Evolutionary conservation across 148 eudicot species (phyloP).

Genomic region (Persicaria maculosa): DNA sequence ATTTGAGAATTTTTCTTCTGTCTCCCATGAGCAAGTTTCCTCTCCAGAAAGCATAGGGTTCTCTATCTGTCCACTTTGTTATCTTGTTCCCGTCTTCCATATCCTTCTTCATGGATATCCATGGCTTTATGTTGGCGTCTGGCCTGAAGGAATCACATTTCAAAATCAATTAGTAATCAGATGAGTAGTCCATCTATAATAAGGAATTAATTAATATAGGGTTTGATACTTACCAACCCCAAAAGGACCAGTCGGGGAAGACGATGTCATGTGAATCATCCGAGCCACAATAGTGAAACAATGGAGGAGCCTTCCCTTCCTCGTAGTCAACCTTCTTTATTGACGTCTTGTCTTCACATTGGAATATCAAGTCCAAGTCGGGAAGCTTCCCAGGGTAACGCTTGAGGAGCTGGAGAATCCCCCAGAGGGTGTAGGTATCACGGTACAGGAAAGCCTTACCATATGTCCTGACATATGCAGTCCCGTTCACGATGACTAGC

Average conservation of each 20-base stretch:
- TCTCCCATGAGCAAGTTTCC: conserved; percentile 19
- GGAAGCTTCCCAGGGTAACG: conserved; percentile 55
- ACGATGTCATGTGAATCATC: conserved; percentile 35
- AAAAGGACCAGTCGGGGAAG: conserved; percentile 74
- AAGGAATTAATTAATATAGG: neutral
- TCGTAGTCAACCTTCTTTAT: conserved; percentile 13
- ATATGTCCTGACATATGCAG: conserved; percentile 41
- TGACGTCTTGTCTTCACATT: conserved; percentile 40
- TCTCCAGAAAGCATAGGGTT: conserved; percentile 47
- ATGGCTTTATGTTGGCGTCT: conserved; percentile 27
- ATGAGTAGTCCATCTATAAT: too few relatives aligned
- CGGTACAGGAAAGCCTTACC: conserved; percentile 41
- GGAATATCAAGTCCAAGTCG: conserved; percentile 56
- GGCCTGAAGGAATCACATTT: neutral
- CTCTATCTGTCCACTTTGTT: conserved; percentile 31
- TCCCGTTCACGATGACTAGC: conserved; percentile 45
- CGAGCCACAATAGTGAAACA: conserved; percentile 49
- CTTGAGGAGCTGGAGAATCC: conserved; percentile 49
- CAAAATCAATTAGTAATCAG: neutral
- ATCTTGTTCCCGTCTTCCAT: conserved; percentile 23
- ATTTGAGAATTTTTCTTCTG: neutral
- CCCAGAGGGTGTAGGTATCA: conserved; percentile 44
- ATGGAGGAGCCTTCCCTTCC: conserved; percentile 40
- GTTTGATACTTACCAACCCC: conserved; percentile 52
- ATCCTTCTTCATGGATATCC: conserved; percentile 32